Evolutionary conservation across 352 stramenopile species (phyloP).

Genomic region (Hyaloperonospora brassicae): DNA sequence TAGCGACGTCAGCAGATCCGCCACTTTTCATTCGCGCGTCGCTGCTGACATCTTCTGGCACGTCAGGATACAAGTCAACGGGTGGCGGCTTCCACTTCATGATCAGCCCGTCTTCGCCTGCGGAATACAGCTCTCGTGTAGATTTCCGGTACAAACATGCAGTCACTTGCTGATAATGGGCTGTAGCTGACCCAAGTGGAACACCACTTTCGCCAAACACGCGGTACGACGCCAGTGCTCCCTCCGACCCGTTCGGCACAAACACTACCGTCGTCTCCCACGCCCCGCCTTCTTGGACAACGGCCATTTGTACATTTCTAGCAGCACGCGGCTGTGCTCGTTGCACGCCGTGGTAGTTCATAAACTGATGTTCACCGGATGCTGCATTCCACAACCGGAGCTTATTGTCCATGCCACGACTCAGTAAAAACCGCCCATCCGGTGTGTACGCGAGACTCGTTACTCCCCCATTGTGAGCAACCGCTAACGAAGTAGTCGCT

Average conservation of each 20-base stretch:
- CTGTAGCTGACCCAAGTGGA: constrained; percentile 27
- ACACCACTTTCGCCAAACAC: constrained; percentile 42
- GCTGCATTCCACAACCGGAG: constrained; percentile 55
- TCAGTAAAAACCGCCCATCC: constrained; percentile 57
- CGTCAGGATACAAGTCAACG: constrained; percentile 23
- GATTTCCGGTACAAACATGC: constrained; percentile 51
- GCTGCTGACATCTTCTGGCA: constrained; percentile 7
- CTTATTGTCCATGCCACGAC: constrained; percentile 47
- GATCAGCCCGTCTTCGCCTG: constrained; percentile 57
- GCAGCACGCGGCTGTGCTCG: constrained; percentile 25
- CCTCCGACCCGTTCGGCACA: constrained; percentile 47
- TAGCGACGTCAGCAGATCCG: constrained; percentile 6
- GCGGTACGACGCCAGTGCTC: constrained; percentile 38
- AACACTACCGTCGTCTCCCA: constrained; percentile 49
- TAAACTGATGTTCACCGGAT: constrained; percentile 58
- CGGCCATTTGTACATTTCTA: constrained; percentile 45
- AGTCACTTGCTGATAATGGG: constrained; percentile 56
- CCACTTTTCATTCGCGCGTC: constrained; percentile 1
- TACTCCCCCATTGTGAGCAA: constrained; percentile 44
- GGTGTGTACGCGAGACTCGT: constrained; percentile 58
- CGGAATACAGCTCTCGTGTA: constrained; percentile 48
- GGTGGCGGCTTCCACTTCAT: constrained; percentile 52
- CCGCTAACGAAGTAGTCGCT: constrained; percentile 37
- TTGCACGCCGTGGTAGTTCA: constrained; percentile 47
- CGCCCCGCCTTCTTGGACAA: constrained; percentile 49